These are phyloP conservation scores for Trapa bicornis DNA, from an alignment of 345 rosid genomes.

Conservation along the genomic window DNA sequence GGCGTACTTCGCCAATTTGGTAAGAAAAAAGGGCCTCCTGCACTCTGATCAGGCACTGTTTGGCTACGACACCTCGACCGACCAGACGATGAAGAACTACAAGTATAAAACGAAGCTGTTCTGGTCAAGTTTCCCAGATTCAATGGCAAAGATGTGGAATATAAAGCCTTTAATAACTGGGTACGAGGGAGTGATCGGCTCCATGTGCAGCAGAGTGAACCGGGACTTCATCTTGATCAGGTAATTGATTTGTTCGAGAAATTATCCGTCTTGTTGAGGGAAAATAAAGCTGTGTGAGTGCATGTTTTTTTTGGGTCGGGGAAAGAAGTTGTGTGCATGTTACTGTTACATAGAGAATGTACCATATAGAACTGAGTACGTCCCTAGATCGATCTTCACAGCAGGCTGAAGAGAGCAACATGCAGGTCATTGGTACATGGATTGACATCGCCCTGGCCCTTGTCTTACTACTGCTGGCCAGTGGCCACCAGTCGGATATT, in stretches of 20 bases:
- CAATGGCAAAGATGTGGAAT: slow-evolving; percentile 52
- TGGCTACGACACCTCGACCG: slow-evolving; percentile 12
- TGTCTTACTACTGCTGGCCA: no score
- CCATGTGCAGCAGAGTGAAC: slow-evolving; percentile 25
- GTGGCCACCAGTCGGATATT: no score
- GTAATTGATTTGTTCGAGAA: neutral
- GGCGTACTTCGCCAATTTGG: slow-evolving; percentile 21
- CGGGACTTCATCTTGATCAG: neutral
- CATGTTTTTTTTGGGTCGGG: no score
- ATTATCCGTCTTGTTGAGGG: neutral
- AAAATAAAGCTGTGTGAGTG: neutral
- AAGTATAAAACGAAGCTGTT: slow-evolving; percentile 15
- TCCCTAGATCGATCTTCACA: no score
- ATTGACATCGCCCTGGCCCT: no score
- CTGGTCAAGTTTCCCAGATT: slow-evolving; percentile 20
- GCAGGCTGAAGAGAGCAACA: no score
- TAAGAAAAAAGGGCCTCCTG: slow-evolving; percentile 18
- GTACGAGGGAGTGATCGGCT: slow-evolving; percentile 27
- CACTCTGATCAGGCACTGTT: slow-evolving; percentile 25
- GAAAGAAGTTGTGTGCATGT: no score
- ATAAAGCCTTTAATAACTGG: slow-evolving; percentile 38
- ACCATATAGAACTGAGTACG: no score
- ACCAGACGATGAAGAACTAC: slow-evolving; percentile 11
- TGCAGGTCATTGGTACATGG: no score
- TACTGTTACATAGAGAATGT: no score